phyloP scores from a whole-genome alignment of 108 stramenopile species.

The Fragilariopsis cylindrus region DNA sequence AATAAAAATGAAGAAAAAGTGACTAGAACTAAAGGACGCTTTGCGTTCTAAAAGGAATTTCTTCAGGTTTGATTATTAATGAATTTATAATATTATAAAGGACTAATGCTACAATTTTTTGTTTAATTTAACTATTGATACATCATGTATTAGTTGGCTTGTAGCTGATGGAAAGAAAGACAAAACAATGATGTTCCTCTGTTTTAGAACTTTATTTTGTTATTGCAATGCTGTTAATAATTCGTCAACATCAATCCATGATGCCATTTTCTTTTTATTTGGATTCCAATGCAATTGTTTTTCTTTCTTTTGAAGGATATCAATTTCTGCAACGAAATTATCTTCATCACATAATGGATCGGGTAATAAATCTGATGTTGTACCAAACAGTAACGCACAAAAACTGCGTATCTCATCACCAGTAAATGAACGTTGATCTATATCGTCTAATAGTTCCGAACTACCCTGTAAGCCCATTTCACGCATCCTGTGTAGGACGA shows the following conservation, averaged over 20 bases:
- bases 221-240: conserved; percentile 1
- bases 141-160: no score
- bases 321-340: conserved; percentile 38
- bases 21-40: no score
- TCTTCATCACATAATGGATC: conserved; percentile 42
- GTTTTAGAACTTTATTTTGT: background rate
- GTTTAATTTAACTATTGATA: no score
- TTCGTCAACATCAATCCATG: conserved; percentile 39
- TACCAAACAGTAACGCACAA: conserved; percentile 70
- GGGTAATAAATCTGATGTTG: conserved; percentile 41
- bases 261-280: conserved; percentile 26
- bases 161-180: background rate
- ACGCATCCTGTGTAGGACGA: conserved; percentile 65
- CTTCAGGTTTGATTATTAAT: no score
- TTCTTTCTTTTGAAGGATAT: conserved; percentile 33
- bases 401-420: conserved; percentile 62
- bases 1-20: no score
- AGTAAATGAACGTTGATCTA: conserved; percentile 75
- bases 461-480: conserved; percentile 65
- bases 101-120: no score
- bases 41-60: no score
- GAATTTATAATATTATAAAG: no score
- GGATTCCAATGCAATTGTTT: conserved; percentile 44
- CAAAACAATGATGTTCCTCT: background rate
- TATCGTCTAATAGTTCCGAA: conserved; percentile 59